phyloP scores from a whole-genome alignment of 2,329 filamentous ascomycete species.

The Zelopaecilomyces penicillatus region DNA sequence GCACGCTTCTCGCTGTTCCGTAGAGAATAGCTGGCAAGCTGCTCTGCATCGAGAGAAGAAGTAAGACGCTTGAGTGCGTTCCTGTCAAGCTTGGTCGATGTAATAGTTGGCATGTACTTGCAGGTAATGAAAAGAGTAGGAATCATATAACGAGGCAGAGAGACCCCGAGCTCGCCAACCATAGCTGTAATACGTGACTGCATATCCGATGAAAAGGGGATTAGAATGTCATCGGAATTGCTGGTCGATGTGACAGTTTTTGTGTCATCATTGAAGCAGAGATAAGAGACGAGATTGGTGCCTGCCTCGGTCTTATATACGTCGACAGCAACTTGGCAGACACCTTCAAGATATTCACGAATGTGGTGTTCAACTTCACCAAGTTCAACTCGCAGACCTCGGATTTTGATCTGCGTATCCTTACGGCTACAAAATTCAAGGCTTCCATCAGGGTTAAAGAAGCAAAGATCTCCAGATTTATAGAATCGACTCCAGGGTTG shows the following conservation, averaged over 20 bases:
- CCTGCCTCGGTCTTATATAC: conserved; percentile 3
- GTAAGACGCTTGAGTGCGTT: conserved; percentile 1
- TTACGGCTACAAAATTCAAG: conserved; percentile 42
- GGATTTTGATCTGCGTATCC: no score
- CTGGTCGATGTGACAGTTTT: not conserved
- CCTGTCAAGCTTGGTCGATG: conserved; percentile 7
- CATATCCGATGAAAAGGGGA: not conserved
- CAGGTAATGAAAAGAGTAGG: conserved; percentile 33
- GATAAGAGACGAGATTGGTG: conserved; percentile 3
- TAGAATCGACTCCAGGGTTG: conserved; percentile 22
- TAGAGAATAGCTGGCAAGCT: not conserved
- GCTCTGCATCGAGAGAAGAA: not conserved
- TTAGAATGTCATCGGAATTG: conserved; percentile 1
- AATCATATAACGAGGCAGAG: conserved; percentile 30
- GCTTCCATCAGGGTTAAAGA: conserved; percentile 30
- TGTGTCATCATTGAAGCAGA: conserved; percentile 2
- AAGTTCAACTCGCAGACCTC: conserved; percentile 50
- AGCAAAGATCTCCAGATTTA: conserved; percentile 40
- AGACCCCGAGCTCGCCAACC: not conserved
- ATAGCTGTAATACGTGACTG: conserved; percentile 1
- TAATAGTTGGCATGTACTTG: conserved; percentile 24
- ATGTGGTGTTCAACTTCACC: conserved; percentile 16
- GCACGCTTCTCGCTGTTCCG: not conserved
- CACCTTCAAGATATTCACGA: not conserved
- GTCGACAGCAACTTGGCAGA: conserved; percentile 6